A percentile compares a stretch with the other conserved stretches of the same genome.
Conservation (phyloP, 1,139 yeast genomes). For the Diutina neorugosa region DNA sequence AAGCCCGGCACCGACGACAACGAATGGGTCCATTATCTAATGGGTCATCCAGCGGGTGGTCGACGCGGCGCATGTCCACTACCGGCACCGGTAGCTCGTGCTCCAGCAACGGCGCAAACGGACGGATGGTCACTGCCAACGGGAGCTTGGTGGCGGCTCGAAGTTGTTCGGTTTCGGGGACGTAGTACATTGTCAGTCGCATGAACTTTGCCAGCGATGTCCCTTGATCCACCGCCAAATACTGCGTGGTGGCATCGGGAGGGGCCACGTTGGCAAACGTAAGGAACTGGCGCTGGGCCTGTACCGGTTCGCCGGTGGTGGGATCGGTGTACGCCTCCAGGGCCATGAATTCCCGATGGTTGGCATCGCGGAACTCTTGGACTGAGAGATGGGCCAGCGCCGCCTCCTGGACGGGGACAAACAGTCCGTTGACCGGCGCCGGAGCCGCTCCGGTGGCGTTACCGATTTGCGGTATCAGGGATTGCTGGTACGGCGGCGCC, state of each 20-base stretch:
- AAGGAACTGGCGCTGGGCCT: constrained; percentile 34
- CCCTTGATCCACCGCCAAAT: constrained; percentile 67
- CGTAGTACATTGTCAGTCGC: constrained; percentile 70
- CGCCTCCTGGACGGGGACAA: constrained; percentile 3
- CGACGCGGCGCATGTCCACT: constrained; percentile 42
- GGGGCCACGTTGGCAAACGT: constrained; percentile 72
- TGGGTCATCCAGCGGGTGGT: constrained; percentile 14
- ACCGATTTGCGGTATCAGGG: not conserved
- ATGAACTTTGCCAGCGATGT: constrained; percentile 72
- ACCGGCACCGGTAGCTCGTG: constrained; percentile 53
- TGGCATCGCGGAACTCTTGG: not conserved
- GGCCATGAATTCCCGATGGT: constrained; percentile 1
- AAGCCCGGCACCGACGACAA: constrained; percentile 84
- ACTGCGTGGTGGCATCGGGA: constrained; percentile 71
- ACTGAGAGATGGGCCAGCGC: not conserved
- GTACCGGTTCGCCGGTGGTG: constrained; percentile 5
- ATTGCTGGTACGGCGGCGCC: not conserved
- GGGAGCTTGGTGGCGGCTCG: constrained; percentile 69
- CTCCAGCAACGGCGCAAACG: constrained; percentile 54
- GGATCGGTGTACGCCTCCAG: not conserved
- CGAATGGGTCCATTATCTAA: constrained; percentile 61
- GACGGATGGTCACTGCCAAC: constrained; percentile 66
- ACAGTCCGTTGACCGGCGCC: not conserved
- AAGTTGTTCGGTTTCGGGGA: constrained; percentile 66
- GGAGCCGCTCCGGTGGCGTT: not conserved